Percentiles rank a stretch among this genome's conserved stretches.
Conservation (phyloP, 1,284 basidiomycete species). For the Marasmius fiardii region DNA sequence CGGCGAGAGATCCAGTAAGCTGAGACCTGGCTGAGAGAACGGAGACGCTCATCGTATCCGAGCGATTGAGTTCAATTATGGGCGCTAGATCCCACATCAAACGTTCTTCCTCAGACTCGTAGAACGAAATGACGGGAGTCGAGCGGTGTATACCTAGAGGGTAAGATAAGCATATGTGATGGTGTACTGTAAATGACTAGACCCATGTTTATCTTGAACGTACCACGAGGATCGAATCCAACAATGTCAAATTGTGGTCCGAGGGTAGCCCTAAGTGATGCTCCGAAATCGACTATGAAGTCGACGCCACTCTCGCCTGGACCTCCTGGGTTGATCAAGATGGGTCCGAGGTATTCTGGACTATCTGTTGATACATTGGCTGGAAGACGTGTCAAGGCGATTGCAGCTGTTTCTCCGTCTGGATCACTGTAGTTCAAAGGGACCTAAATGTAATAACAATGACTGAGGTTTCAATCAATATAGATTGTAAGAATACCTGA, state of each 20-base stretch:
- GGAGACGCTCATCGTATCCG: conserved; percentile 20
- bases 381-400: conserved; percentile 33
- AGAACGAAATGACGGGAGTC: conserved; percentile 30
- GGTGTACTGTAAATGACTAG: neutral
- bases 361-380: conserved; percentile 19
- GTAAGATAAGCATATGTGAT: neutral
- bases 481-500: no score
- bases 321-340: conserved; percentile 51
- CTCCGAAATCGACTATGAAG: conserved; percentile 24
- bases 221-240: conserved; percentile 45
- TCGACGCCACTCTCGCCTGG: conserved; percentile 27
- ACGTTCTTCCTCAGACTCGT: conserved; percentile 28
- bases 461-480: no score
- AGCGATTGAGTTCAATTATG: conserved; percentile 19
- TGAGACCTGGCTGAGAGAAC: conserved; percentile 28
- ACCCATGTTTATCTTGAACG: neutral
- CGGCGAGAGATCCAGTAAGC: conserved; percentile 27
- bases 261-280: conserved; percentile 29
- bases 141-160: conserved; percentile 30
- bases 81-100: conserved; percentile 20
- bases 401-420: conserved; percentile 22
- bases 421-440: neutral
- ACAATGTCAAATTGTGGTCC: conserved; percentile 46
- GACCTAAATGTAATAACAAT: neutral
- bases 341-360: conserved; percentile 38